A percentile compares a stretch with the other conserved stretches of the same genome.
phyloP scores from a whole-genome alignment of 176 grass and related monocot species.

The Aegilops bicornis region DNA sequence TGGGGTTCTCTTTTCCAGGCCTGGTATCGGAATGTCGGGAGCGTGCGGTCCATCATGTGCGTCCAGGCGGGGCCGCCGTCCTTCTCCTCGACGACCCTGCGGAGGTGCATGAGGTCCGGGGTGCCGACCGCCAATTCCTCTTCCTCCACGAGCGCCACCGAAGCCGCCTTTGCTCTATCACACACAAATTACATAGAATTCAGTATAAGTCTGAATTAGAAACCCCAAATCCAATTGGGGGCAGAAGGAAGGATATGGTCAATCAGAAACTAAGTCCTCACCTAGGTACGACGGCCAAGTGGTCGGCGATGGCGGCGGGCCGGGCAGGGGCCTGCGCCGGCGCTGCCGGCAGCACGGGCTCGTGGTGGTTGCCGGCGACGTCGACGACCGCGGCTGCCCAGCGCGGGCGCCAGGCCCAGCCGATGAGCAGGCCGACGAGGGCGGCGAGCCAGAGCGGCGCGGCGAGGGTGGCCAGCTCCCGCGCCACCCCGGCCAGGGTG shows the following conservation, averaged over 20 bases:
- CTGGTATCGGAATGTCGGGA: conserved; percentile 59
- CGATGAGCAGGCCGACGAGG: conserved; percentile 61
- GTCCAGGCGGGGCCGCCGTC: conserved; percentile 77
- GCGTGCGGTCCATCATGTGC: conserved; percentile 74
- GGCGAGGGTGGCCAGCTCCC: conserved; percentile 55
- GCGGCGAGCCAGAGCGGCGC: conserved; percentile 74
- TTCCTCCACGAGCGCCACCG: not conserved
- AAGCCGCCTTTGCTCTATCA: not conserved
- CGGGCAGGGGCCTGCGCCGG: not conserved
- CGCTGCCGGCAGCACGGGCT: not conserved
- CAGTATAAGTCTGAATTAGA: not conserved
- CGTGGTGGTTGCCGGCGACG: fast-evolving
- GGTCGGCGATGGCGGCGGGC: not conserved
- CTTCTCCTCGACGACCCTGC: conserved; percentile 69
- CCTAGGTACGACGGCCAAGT: conserved; percentile 23
- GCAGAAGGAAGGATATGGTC: not conserved
- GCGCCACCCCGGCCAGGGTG: conserved; percentile 39
- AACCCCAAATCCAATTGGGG: not conserved
- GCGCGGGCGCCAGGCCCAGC: conserved; percentile 83
- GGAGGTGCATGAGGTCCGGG: conserved; percentile 62
- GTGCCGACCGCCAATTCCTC: conserved; percentile 39
- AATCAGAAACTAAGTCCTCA: not conserved
- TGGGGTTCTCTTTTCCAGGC: conserved; percentile 82
- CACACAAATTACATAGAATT: not conserved
- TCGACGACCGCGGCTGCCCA: conserved; percentile 53